Evolutionary conservation across 192 early-diverging fungal genomes (phyloP).

Genomic region (Coemansia sp.): DNA sequence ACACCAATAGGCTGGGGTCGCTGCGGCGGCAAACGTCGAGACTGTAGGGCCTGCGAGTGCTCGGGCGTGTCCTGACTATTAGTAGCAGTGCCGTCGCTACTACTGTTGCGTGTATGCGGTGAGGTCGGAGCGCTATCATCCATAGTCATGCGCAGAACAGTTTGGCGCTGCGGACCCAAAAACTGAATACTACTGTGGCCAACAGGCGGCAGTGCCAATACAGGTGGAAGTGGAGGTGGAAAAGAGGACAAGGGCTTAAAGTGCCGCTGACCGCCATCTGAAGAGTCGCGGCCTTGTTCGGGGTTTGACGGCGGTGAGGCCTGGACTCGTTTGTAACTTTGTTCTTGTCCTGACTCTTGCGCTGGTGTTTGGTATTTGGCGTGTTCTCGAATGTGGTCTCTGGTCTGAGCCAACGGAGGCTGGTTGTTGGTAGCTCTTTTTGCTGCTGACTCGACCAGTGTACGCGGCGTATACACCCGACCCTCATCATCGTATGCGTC

Average conservation of each 20-base stretch:
- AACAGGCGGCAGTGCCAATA: conserved; percentile 11
- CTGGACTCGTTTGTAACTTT: not conserved
- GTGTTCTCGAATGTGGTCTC: not conserved
- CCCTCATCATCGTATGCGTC: conserved; percentile 9
- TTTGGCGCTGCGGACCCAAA: conserved; percentile 46
- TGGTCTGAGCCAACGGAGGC: not conserved
- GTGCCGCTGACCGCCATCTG: conserved; percentile 4
- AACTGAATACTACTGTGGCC: conserved; percentile 49
- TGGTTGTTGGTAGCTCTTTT: conserved; percentile 22
- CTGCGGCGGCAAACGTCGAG: not conserved
- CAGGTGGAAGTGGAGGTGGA: conserved; percentile 14
- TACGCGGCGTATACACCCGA: conserved; percentile 37
- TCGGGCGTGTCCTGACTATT: conserved; percentile 16
- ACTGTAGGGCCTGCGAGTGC: not conserved
- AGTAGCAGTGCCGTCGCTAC: conserved; percentile 22
- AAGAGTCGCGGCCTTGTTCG: conserved; percentile 45
- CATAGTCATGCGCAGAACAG: conserved; percentile 51
- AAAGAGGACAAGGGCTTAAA: not conserved
- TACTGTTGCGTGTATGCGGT: conserved; percentile 14
- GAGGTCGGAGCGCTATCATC: conserved; percentile 32
- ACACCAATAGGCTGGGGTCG: conserved; percentile 32
- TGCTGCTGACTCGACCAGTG: conserved; percentile 38
- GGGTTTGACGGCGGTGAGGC: not conserved
- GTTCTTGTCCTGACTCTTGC: not conserved
- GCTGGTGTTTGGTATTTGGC: not conserved